A percentile compares a stretch with the other conserved stretches of the same genome.
Conservation (phyloP, 225 moss, liverwort and hornwort species). For the Straminergon stramineum region DNA sequence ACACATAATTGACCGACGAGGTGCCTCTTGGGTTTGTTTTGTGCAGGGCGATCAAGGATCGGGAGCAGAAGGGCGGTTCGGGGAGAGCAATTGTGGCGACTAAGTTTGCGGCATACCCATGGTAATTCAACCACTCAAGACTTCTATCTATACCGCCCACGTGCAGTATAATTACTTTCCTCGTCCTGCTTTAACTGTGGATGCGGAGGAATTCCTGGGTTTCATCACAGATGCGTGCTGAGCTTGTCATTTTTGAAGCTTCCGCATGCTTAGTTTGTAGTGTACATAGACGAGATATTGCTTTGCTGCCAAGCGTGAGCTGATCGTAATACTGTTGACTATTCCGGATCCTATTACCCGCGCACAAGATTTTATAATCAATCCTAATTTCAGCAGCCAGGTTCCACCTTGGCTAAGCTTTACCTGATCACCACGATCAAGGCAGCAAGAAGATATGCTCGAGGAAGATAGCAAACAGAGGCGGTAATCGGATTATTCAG, state of each 20-base stretch:
- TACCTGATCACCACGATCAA: neutral
- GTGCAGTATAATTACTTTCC: neutral
- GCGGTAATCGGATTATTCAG: neutral
- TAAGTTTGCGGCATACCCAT: conserved; percentile 30
- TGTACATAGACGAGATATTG: neutral
- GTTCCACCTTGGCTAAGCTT: neutral
- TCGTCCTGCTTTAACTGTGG: neutral
- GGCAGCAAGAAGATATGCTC: neutral
- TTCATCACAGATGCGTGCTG: no score
- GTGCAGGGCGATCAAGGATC: conserved; percentile 22
- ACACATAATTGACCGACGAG: neutral
- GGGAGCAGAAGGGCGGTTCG: neutral
- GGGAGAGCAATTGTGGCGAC: conserved; percentile 23
- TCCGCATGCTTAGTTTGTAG: neutral
- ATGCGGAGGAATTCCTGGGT: neutral
- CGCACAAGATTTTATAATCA: neutral
- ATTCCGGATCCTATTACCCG: neutral
- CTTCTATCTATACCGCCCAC: neutral
- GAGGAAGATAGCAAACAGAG: neutral
- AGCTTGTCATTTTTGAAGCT: neutral
- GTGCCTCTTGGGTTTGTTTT: neutral
- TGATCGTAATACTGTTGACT: neutral
- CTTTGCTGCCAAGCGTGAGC: neutral
- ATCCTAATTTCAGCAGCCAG: neutral
- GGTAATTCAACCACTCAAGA: neutral